phyloP scores from a whole-genome alignment of 2,329 filamentous ascomycete genomes.

The Hypoxylon sp. region DNA sequence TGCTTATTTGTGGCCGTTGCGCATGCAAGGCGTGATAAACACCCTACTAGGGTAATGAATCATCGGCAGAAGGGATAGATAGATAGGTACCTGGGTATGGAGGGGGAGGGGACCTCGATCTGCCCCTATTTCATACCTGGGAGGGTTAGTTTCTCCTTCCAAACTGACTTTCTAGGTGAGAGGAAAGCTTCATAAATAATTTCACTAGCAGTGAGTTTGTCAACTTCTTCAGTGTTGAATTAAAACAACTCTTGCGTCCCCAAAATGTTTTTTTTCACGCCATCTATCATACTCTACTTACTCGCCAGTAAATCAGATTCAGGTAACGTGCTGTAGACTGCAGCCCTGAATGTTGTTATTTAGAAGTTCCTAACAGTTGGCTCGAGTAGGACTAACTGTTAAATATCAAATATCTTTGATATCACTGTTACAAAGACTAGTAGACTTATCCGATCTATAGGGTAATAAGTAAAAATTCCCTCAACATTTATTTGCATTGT shows the following conservation, averaged over 20 bases:
- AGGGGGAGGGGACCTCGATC: not conserved
- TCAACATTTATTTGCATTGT: no score
- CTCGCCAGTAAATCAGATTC: not conserved
- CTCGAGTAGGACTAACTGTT: not conserved
- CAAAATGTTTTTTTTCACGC: not conserved
- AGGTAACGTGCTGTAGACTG: not conserved
- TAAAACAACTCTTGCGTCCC: not conserved
- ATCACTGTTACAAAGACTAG: not conserved
- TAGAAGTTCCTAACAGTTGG: not conserved
- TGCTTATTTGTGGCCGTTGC: conserved; percentile 14
- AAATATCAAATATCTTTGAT: not conserved
- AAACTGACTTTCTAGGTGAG: not conserved
- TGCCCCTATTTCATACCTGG: not conserved
- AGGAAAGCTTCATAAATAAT: not conserved
- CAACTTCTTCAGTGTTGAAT: not conserved
- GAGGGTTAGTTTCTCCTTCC: not conserved
- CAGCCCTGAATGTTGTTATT: not conserved
- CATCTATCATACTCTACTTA: not conserved
- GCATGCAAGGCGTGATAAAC: conserved; percentile 4
- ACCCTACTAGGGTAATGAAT: not conserved
- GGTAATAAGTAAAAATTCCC: not conserved
- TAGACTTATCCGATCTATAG: not conserved
- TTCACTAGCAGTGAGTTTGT: not conserved
- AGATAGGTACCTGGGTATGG: not conserved
- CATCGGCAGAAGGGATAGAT: not conserved